Base-by-base conservation (phyloP, 2,329 filamentous ascomycete genomes). In the Ophiostoma sp. region DNA sequence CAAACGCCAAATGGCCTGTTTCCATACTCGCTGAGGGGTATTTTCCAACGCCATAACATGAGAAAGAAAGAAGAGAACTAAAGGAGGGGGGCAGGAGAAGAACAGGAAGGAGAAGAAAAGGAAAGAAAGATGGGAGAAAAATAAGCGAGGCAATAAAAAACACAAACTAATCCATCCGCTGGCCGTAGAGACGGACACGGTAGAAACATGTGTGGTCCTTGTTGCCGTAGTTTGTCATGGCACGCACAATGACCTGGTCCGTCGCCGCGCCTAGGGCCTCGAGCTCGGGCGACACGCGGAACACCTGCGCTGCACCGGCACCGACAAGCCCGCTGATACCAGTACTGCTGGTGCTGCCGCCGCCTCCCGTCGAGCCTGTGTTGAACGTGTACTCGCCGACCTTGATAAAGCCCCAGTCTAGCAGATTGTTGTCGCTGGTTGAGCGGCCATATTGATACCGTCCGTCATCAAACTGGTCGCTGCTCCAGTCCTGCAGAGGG, bases 201-300 rank as follows among this genome's bases (percentile, higher is more conserved):
- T 90, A 91, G 74, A 91, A 84, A 76, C 89, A 90, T 3, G 88
- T 90, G 75, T 89, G 87, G 66, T 86, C 79, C 35, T 75, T 76
- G 11, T 82, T 80, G 17, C 88, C 87, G 75, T 88, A 84, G 75
- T 90, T 90, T 75, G 79, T 85, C 70, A 83, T 77, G 1, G 85
- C 83, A 15, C 87, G 80, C 33, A 91, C 77, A 23, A 87, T 76
- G 8, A 90, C 76, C 10, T 84, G 79, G 67, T 83, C 81, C 4
- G 87, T 87, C 20, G 77, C 78, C 17, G 83, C 82, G 6, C 79
- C 77, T 20, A 89, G 77, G 1, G 77, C 76, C n/a, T 77, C 73
- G 35, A 89, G 77, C 71, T 87, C 82, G 20, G 82, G 74, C 72
- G 82, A 83, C 35, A 90, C 75, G 41, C 79, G 79, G 74, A 89